phyloP scores from a whole-genome alignment of 2,329 filamentous ascomycete genomes.

The Cladosporium sp. region DNA sequence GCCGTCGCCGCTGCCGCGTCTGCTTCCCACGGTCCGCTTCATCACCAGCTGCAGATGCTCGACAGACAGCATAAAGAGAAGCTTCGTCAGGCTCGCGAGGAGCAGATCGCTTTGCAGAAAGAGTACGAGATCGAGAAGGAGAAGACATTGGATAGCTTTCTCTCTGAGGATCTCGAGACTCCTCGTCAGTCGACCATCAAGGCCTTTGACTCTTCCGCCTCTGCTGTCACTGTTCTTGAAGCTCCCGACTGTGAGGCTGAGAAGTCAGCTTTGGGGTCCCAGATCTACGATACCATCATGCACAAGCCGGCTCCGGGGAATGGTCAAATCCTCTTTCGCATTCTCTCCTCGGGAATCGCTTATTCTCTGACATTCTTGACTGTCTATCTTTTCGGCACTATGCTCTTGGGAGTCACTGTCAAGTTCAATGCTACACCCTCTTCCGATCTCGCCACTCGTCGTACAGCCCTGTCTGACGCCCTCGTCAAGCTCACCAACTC shows the following conservation, averaged over 20 bases:
- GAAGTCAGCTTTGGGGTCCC: too few relatives aligned
- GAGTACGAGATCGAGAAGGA: conserved; percentile 23
- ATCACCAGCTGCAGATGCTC: conserved; percentile 7
- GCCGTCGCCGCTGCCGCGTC: background rate
- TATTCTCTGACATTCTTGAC: background rate
- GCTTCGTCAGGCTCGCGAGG: conserved; percentile 1
- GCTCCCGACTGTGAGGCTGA: background rate
- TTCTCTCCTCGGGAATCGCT: background rate
- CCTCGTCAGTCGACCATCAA: conserved; percentile 27
- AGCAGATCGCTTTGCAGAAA: conserved; percentile 1
- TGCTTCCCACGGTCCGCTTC: background rate
- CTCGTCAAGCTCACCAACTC: conserved; percentile 17
- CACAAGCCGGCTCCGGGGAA: background rate
- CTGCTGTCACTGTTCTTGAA: background rate
- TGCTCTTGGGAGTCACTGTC: background rate
- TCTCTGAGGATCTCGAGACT: conserved; percentile 30
- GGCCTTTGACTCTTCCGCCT: background rate
- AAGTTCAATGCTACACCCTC: background rate
- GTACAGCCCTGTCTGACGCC: conserved; percentile 11
- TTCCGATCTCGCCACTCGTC: background rate
- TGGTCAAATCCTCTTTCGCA: background rate
- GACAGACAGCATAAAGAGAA: background rate
- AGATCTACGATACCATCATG: too few relatives aligned
- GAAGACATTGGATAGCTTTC: conserved; percentile 24
- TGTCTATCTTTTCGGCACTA: background rate